Evolutionary conservation across 2,329 filamentous ascomycete genomes (phyloP), one percentile per base, ranked within the genome.

Genomic region (Cladophialophora immunda): DNA sequence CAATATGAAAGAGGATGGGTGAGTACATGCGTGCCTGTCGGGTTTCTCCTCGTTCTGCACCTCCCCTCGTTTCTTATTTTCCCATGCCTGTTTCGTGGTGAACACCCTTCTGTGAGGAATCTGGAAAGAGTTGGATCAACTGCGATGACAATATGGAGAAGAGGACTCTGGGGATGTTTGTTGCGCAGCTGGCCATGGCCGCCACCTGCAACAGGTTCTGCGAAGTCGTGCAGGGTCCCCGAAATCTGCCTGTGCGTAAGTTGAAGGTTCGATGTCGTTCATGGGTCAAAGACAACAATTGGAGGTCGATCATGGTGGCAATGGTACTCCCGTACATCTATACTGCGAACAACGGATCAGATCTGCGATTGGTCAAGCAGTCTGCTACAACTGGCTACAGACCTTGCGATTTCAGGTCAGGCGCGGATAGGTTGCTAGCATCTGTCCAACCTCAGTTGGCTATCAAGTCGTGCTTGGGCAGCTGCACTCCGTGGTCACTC

Each of bases 1-100:
- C 68, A 90, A 89, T 68, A 92, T 94, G 65, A 96, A 96, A 81
- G 92, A 96, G 87, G 92, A 96, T 77, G 92, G 92, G 92, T 96
- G 89, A 94, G 92, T 88, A 64, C 58, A 71, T n/a, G n/a, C 65
- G 72, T 70, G 66, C 65, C 66, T 71, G 32, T 52, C 32, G n/a
- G 27, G 13, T 58, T 52, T 74, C 13, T 34, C 70, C 72, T 71
- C 69, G 71, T 66, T 68, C 73, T 30, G 61, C 41, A 41, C 66
- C 55, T 41, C 30, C 58, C 62, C 57, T 41, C 60, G 55, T 19
- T 53, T 74, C 75, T 81, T 34, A 8, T 4, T 22, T 30, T 53
- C 19, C 34, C 29, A 54, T n/a, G 38, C 17, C n/a, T 19, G 8
- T 50, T 19, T n/a, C 8, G 45, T 54, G 29, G 19, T 47, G 32